phyloP scores from a whole-genome alignment of 176 grass and related monocot species.

The Phoenix roebelenii region DNA sequence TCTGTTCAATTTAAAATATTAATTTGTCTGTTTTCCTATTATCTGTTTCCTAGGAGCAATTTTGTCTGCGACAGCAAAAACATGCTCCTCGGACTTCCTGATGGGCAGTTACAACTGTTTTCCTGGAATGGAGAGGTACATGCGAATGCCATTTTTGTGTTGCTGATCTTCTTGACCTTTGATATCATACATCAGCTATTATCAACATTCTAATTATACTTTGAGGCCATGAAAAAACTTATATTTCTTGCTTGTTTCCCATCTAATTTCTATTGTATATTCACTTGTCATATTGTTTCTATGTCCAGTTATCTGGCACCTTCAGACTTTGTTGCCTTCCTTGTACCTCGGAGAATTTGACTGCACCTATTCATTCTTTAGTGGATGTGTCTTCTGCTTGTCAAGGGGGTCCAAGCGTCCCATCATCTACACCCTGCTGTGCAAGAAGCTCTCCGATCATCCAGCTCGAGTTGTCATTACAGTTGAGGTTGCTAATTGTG shows the following conservation, averaged over 20 bases:
- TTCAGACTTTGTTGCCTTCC: constrained; percentile 53
- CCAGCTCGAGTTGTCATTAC: constrained; percentile 66
- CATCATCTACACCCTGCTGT: constrained; percentile 47
- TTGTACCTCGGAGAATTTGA: constrained; percentile 40
- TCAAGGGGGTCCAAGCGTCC: constrained; percentile 21
- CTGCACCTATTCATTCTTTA: constrained; percentile 29
- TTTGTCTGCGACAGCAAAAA: constrained; percentile 85
- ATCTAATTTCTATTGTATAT: constrained; percentile 20
- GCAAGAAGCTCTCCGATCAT: constrained; percentile 49
- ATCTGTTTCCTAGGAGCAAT: constrained; percentile 58
- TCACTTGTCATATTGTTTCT: constrained; percentile 25
- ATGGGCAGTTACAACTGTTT: constrained; percentile 66
- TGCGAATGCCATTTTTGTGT: constrained; percentile 30
- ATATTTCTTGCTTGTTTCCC: constrained; percentile 3
- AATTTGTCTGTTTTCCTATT: constrained; percentile 1
- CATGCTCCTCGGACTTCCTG: constrained; percentile 78
- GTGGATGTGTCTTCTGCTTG: constrained; percentile 40
- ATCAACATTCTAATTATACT: neutral
- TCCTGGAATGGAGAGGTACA: constrained; percentile 97
- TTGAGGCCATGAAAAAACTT: neutral
- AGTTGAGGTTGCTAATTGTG: constrained; percentile 66
- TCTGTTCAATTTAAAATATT: neutral
- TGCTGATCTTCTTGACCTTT: constrained; percentile 35
- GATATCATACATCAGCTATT: constrained; percentile 4
- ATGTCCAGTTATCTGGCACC: constrained; percentile 61